Conservation (phyloP, 176 grass and related monocot genomes). For the Chloris gayana region DNA sequence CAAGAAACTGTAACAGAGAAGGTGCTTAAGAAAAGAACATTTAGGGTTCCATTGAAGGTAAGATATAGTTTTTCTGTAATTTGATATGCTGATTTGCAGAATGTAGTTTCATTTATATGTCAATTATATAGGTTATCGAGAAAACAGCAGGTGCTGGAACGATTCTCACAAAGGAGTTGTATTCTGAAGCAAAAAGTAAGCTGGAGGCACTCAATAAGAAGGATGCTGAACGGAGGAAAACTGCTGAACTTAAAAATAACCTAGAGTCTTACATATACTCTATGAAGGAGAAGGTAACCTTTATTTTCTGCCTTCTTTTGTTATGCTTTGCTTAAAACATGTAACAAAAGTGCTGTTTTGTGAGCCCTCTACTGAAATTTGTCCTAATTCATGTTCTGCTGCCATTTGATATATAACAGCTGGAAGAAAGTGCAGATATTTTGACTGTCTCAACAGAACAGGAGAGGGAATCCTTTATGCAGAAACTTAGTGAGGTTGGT, state of each 20-base stretch:
- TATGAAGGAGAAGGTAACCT: constrained; percentile 93
- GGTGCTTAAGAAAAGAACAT: constrained; percentile 94
- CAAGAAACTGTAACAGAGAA: constrained; percentile 77
- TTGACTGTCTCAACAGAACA: constrained; percentile 88
- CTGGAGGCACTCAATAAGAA: constrained; percentile 87
- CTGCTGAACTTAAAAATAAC: constrained; percentile 95
- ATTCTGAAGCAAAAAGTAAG: constrained; percentile 89
- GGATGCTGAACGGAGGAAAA: constrained; percentile 84
- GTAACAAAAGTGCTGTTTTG: background rate
- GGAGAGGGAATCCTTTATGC: constrained; percentile 71
- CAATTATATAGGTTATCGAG: constrained; percentile 66
- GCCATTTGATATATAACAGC: constrained; percentile 45
- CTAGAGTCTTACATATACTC: constrained; percentile 97
- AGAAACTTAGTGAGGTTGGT: constrained; percentile 86
- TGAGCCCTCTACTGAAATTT: background rate
- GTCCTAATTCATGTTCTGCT: constrained; percentile 1
- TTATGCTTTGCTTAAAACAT: background rate
- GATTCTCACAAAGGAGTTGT: constrained; percentile 77
- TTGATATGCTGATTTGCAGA: constrained; percentile 19
- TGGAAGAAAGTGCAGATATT: constrained; percentile 85
- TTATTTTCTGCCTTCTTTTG: constrained; percentile 21
- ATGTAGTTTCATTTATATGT: background rate
- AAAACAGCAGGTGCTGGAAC: constrained; percentile 61
- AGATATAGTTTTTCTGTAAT: constrained; percentile 22
- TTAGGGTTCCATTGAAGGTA: constrained; percentile 97